Percentiles rank a stretch among this genome's conserved stretches.
Evolutionary conservation across 1,139 yeast genomes (phyloP).

Genomic region (Pichia sp.): DNA sequence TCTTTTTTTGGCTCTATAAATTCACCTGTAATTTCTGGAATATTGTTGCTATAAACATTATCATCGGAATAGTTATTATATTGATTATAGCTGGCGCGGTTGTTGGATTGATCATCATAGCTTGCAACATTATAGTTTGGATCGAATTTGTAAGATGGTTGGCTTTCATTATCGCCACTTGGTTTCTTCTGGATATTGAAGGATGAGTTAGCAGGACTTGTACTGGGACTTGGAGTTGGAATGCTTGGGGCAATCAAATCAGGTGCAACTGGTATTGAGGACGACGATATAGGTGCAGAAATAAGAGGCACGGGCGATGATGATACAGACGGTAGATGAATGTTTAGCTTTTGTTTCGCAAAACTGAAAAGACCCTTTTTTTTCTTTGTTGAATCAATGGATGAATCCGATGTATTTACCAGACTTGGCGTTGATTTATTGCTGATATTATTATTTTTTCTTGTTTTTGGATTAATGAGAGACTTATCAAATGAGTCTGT

Average conservation of each 20-base stretch:
- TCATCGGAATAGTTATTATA: background rate
- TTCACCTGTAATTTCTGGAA: background rate
- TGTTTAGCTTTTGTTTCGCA: slow-evolving; percentile 4
- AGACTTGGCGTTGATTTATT: slow-evolving; percentile 9
- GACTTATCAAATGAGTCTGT: background rate
- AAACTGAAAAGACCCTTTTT: slow-evolving; percentile 4
- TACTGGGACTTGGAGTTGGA: background rate
- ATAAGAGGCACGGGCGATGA: background rate
- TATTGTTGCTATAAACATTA: background rate
- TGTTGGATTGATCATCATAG: background rate
- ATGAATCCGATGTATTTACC: background rate
- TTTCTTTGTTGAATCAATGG: background rate
- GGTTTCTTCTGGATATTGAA: background rate
- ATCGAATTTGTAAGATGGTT: background rate
- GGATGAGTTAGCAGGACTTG: background rate
- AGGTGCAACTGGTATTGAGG: background rate
- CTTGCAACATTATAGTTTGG: background rate
- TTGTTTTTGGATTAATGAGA: background rate
- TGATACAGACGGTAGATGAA: background rate
- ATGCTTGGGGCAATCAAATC: slow-evolving; percentile 4
- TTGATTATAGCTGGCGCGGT: background rate
- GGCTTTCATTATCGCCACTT: background rate
- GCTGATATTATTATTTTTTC: background rate
- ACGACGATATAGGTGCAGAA: background rate
- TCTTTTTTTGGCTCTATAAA: background rate